phyloP scores from a whole-genome alignment of 1,284 basidiomycete genomes.

The Somion occarium region DNA sequence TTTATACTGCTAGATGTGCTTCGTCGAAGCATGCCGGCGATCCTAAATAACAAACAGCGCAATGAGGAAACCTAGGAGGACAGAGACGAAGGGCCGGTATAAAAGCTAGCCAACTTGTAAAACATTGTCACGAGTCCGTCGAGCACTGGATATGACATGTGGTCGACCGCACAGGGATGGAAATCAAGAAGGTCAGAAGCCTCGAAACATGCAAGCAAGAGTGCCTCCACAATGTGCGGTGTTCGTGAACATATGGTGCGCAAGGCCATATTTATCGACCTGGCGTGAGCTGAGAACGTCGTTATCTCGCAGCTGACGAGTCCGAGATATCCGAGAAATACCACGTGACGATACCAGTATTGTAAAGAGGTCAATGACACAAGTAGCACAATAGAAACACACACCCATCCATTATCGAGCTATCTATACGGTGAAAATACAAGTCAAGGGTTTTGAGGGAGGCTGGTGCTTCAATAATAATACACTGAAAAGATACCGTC shows the following conservation, averaged over 20 bases:
- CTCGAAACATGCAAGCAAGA: neutral
- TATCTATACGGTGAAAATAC: neutral
- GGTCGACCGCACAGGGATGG: too few species aligned
- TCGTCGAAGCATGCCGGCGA: too few species aligned
- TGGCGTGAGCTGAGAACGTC: neutral
- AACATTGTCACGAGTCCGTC: neutral
- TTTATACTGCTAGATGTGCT: too few species aligned
- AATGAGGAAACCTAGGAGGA: too few species aligned
- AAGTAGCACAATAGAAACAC: neutral
- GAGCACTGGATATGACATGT: neutral
- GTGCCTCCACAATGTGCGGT: neutral
- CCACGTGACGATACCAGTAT: neutral
- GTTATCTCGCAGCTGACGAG: neutral
- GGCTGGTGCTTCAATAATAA: neutral
- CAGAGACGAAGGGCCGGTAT: too few species aligned
- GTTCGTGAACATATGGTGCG: neutral
- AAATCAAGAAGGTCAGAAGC: neutral
- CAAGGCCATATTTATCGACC: neutral
- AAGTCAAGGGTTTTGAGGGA: neutral
- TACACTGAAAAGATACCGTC: conserved; percentile 13
- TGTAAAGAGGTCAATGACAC: neutral
- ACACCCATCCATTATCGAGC: neutral
- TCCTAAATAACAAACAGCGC: too few species aligned
- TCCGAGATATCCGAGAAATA: neutral
- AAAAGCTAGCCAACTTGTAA: neutral